These are phyloP conservation scores for Arxiozyma bovina DNA, from an alignment of 1,139 yeast genomes.

Conservation along the genomic window DNA sequence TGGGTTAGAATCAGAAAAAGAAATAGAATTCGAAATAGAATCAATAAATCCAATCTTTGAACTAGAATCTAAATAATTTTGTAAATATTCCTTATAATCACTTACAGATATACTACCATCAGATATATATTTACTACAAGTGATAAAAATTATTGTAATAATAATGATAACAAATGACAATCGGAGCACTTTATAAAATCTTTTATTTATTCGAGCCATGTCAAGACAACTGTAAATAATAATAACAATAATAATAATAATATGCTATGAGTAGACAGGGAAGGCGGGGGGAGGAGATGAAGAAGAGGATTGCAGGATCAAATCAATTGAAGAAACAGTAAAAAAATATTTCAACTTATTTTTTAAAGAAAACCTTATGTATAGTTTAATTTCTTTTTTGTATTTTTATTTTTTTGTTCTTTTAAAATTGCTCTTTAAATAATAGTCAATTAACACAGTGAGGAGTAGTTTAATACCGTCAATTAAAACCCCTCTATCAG, in stretches of 20 bases:
- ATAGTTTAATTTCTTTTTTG: too few relatives aligned
- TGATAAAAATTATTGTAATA: neutral
- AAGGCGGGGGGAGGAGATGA: neutral
- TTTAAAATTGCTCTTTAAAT: too few relatives aligned
- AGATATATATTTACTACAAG: neutral
- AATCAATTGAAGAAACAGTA: too few relatives aligned
- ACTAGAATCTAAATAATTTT: slow-evolving; percentile 1
- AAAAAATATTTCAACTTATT: too few relatives aligned
- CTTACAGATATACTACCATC: neutral
- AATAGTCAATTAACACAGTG: too few relatives aligned
- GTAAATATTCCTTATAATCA: slow-evolving; percentile 3
- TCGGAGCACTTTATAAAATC: slow-evolving; percentile 6
- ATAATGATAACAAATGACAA: neutral
- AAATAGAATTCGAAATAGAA: neutral
- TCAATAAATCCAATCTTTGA: neutral
- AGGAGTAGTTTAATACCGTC: too few relatives aligned
- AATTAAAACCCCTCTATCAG: too few relatives aligned
- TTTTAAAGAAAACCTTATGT: too few relatives aligned
- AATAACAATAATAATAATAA: too few relatives aligned
- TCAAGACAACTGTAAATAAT: neutral
- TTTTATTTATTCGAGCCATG: slow-evolving; percentile 3
- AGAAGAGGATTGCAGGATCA: neutral
- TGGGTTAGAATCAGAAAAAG: too few relatives aligned
- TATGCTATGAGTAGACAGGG: neutral
- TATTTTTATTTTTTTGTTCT: too few relatives aligned